These are phyloP conservation scores for Pichia sp. DNA, from an alignment of 1,139 yeast species.

Conservation along the genomic window DNA sequence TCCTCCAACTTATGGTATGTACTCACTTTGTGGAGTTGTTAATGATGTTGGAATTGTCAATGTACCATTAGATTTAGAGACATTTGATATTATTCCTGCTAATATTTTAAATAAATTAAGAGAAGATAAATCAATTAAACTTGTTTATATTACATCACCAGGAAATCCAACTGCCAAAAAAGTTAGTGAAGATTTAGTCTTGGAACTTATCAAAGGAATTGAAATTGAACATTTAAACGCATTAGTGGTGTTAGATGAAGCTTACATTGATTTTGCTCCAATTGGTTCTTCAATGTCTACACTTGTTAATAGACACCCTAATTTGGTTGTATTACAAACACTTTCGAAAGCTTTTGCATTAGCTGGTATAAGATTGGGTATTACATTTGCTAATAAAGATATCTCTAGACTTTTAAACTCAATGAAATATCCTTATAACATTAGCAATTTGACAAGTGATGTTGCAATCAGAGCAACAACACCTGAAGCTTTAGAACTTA, in stretches of 20 bases:
- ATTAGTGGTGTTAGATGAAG: slow-evolving; percentile 84
- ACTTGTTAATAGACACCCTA: slow-evolving; percentile 72
- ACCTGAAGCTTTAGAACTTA: slow-evolving; percentile 46
- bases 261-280: slow-evolving; percentile 81
- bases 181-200: slow-evolving; percentile 42
- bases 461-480: slow-evolving; percentile 71
- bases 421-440: slow-evolving; percentile 93
- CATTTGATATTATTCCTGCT: slow-evolving; percentile 60
- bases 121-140: slow-evolving; percentile 55
- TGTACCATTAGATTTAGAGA: slow-evolving; percentile 57
- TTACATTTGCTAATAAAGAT: slow-evolving; percentile 57
- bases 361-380: slow-evolving; percentile 88
- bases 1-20: slow-evolving; percentile 99
- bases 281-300: slow-evolving; percentile 68
- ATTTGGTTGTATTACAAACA: slow-evolving; percentile 84
- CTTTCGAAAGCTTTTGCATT: slow-evolving; percentile 91
- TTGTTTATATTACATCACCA: slow-evolving; percentile 90
- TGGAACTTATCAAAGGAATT: slow-evolving; percentile 41
- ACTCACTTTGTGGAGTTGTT: slow-evolving; percentile 79
- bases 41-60: slow-evolving; percentile 75
- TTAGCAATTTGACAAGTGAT: slow-evolving; percentile 72
- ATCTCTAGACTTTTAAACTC: slow-evolving; percentile 68
- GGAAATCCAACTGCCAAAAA: slow-evolving; percentile 90
- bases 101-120: slow-evolving; percentile 46
- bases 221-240: slow-evolving; percentile 56